Evolutionary conservation across 352 stramenopile genomes (phyloP).

Genomic region (Pythium pyrilobum): DNA sequence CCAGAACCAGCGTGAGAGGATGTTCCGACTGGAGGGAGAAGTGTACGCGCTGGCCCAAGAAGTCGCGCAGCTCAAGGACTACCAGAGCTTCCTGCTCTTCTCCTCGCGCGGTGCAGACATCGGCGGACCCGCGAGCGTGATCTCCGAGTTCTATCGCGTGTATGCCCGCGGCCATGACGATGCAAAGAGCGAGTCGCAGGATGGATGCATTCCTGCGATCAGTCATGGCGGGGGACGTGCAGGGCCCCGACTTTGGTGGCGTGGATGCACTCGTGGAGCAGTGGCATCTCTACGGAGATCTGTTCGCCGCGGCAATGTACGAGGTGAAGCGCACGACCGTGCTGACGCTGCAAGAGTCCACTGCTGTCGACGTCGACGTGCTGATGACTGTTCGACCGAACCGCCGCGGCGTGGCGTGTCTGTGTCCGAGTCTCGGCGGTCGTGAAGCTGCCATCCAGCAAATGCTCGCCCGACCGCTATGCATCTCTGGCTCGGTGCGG

Average conservation of each 20-base stretch:
- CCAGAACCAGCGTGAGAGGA: slow-evolving; percentile 36
- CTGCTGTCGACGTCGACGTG: slow-evolving; percentile 34
- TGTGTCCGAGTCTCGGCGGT: slow-evolving; percentile 32
- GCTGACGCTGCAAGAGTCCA: slow-evolving; percentile 28
- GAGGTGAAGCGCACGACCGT: slow-evolving; percentile 23
- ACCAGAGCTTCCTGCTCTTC: slow-evolving; percentile 3
- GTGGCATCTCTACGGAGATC: slow-evolving; percentile 35
- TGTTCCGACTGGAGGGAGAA: not conserved
- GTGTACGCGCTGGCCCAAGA: not conserved
- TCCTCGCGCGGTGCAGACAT: slow-evolving; percentile 1
- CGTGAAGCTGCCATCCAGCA: slow-evolving; percentile 37
- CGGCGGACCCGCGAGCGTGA: slow-evolving; percentile 14
- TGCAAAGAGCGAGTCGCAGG: slow-evolving; percentile 21
- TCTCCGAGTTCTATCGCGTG: slow-evolving; percentile 37
- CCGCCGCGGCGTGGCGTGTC: slow-evolving; percentile 28
- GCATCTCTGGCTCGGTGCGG: slow-evolving; percentile 33
- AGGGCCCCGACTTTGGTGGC: slow-evolving; percentile 41
- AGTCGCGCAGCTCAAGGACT: not conserved
- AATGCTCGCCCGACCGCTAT: slow-evolving; percentile 29
- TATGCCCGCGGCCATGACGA: slow-evolving; percentile 28
- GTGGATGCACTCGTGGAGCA: slow-evolving; percentile 41
- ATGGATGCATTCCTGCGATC: slow-evolving; percentile 39
- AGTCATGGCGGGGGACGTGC: slow-evolving; percentile 38
- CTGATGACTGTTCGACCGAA: slow-evolving; percentile 27
- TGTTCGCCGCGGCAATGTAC: slow-evolving; percentile 31